These are phyloP conservation scores for Aspergillus baeticus DNA, from an alignment of 495 filamentous ascomycete species.

Conservation along the genomic window DNA sequence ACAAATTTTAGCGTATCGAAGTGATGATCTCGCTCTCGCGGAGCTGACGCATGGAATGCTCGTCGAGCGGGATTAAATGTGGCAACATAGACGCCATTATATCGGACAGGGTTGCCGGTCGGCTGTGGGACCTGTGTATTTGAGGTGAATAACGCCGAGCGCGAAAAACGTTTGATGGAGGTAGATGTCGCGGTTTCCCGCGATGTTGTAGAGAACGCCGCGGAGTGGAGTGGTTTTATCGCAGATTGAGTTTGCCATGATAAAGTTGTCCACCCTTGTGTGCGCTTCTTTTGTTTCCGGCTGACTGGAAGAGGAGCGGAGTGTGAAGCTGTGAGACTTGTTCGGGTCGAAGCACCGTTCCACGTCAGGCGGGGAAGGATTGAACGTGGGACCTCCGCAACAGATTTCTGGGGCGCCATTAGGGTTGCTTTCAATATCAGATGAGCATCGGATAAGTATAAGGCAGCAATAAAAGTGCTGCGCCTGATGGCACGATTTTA, in stretches of 20 bases:
- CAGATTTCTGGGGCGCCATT: slow-evolving; percentile 39
- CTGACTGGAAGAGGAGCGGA: slow-evolving; percentile 25
- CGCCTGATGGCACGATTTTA: background rate
- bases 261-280: slow-evolving; percentile 25
- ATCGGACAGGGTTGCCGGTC: slow-evolving; percentile 33
- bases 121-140: slow-evolving; percentile 18
- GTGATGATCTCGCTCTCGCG: slow-evolving; percentile 75
- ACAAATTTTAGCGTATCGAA: slow-evolving; percentile 99
- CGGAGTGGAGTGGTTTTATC: slow-evolving; percentile 17
- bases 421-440: background rate
- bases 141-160: slow-evolving; percentile 5
- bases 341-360: slow-evolving; percentile 42
- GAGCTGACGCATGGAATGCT: slow-evolving; percentile 68
- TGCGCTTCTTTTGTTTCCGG: slow-evolving; percentile 21
- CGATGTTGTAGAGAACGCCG: slow-evolving; percentile 24
- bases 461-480: background rate
- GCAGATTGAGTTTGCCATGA: slow-evolving; percentile 23
- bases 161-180: slow-evolving; percentile 23
- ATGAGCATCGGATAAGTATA: background rate
- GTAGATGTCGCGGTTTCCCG: slow-evolving; percentile 15
- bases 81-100: slow-evolving; percentile 51
- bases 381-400: slow-evolving; percentile 39
- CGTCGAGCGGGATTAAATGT: slow-evolving; percentile 42
- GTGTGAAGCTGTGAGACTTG: slow-evolving; percentile 27
- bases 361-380: slow-evolving; percentile 46